These are phyloP conservation scores for Gnaphalium uliginosum DNA, from an alignment of 129 eudicot species.

Conservation along the genomic window DNA sequence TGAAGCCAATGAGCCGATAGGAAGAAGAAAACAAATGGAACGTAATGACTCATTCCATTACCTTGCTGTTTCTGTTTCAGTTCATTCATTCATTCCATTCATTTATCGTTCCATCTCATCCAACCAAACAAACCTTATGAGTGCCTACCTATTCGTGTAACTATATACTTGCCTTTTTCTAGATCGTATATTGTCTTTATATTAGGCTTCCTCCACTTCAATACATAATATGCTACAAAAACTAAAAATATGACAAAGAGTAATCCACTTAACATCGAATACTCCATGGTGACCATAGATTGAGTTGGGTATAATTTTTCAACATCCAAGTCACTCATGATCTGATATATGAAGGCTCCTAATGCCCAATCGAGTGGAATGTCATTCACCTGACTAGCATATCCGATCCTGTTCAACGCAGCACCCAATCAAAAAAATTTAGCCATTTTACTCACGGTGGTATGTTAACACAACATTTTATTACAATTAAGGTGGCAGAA, in stretches of 20 bases:
- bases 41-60: not conserved
- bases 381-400: slow-evolving; percentile 65
- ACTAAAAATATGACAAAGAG: slow-evolving; percentile 41
- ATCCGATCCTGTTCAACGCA: slow-evolving; percentile 60
- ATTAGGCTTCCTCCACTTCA: slow-evolving; percentile 72
- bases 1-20: slow-evolving; percentile 5
- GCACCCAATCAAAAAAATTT: slow-evolving; percentile 13
- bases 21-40: not conserved
- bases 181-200: slow-evolving; percentile 88
- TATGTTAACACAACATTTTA: not conserved
- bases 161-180: slow-evolving; percentile 91
- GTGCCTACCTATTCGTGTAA: slow-evolving; percentile 72
- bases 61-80: not conserved
- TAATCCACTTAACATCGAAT: slow-evolving; percentile 37
- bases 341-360: slow-evolving; percentile 87
- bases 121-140: slow-evolving; percentile 36
- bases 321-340: slow-evolving; percentile 31
- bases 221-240: slow-evolving; percentile 45
- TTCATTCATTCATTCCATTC: not conserved
- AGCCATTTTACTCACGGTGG: not conserved
- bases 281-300: slow-evolving; percentile 30
- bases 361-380: slow-evolving; percentile 97
- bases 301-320: slow-evolving; percentile 41
- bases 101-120: not conserved
- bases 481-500: not conserved